Base-by-base conservation (phyloP, 73 alveolate species). In the Halteria grandinella region DNA sequence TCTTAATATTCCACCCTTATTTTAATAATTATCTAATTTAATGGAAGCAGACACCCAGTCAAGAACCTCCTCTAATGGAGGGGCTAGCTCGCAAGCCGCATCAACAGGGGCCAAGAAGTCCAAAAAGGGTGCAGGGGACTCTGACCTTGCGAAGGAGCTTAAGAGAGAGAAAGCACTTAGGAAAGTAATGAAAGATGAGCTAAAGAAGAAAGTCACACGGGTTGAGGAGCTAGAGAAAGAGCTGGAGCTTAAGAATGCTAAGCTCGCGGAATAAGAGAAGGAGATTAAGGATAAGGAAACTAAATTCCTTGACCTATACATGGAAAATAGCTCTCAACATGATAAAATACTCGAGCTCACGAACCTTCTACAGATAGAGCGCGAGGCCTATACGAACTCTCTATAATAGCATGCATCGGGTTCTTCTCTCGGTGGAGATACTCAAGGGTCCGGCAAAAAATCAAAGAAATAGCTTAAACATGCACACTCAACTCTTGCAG, bases 221-320 rank as follows among this genome's bases (percentile, higher is more conserved):
- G 28, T 27, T 17, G 32, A 3, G 31, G 11, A 28, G 4, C 31
- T 45, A 1, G 50, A 45, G 12, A 43, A 7, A 7, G 80, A 66
- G 37, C 39, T 34, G n/a, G 80, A 51, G n/a, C 43, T 32, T 25
- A 23, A 36, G 11, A 66, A 28, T 15, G 6, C 1, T 1, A 15
- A 43, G 37, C 18, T 18, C 32, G 3, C 32, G 23, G 66, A 44
- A 27, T 66, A 45, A 53, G 80, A 66, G 31, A 33, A 40, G 7
- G 80, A 66, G 37, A 12, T 44, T 1, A 66, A 66, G 37, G 44
- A 44, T 1, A 66, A 66, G 29, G 80, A 66, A 36, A 17, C 29
- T 50, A 66, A 66, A 33, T 66, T 45, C 51, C 29, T 66, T 29
- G 80, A 66, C 32, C 51, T 66, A 33, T 66, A 66, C 39, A 47